These are phyloP conservation scores for Cercospora canescens DNA, from an alignment of 2,329 filamentous ascomycete genomes.

Conservation along the genomic window DNA sequence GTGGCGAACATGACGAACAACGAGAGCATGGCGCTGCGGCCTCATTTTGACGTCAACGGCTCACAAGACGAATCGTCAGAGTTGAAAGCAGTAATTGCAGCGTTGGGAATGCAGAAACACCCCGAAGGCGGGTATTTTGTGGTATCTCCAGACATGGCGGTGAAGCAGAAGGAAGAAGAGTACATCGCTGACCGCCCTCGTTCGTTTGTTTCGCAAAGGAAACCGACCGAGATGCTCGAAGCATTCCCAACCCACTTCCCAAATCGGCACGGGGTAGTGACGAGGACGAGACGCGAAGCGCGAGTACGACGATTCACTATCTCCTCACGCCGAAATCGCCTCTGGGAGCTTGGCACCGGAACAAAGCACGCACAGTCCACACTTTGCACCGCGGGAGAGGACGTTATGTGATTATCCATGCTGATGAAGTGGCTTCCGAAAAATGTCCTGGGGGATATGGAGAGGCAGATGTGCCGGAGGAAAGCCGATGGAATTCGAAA, in stretches of 20 bases:
- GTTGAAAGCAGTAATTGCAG: conserved; percentile 42
- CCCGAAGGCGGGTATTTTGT: conserved; percentile 66
- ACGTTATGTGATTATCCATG: conserved; percentile 64
- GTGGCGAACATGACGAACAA: neutral
- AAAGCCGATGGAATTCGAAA: conserved; percentile 39
- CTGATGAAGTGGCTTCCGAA: conserved; percentile 44
- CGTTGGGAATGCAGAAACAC: conserved; percentile 55
- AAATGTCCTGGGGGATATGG: conserved; percentile 33
- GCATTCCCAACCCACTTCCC: conserved; percentile 57
- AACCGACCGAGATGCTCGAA: conserved; percentile 56
- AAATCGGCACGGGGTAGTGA: conserved; percentile 29
- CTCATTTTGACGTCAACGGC: conserved; percentile 6
- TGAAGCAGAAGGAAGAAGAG: too few relatives aligned
- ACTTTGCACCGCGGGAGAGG: conserved; percentile 64
- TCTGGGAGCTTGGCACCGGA: conserved; percentile 64
- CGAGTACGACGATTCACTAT: conserved; percentile 66
- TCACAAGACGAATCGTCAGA: conserved; percentile 14
- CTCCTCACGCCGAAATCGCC: conserved; percentile 58
- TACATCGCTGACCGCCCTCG: too few relatives aligned
- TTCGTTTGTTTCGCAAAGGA: conserved; percentile 41
- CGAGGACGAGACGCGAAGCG: conserved; percentile 45
- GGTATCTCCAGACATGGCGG: conserved; percentile 13
- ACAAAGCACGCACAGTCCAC: conserved; percentile 60
- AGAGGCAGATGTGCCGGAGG: conserved; percentile 56
- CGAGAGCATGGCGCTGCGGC: neutral